A percentile compares a stretch with the other conserved stretches of the same genome.
phyloP scores from a whole-genome alignment of 805 yeast species.

The Nematodospora valgi region DNA sequence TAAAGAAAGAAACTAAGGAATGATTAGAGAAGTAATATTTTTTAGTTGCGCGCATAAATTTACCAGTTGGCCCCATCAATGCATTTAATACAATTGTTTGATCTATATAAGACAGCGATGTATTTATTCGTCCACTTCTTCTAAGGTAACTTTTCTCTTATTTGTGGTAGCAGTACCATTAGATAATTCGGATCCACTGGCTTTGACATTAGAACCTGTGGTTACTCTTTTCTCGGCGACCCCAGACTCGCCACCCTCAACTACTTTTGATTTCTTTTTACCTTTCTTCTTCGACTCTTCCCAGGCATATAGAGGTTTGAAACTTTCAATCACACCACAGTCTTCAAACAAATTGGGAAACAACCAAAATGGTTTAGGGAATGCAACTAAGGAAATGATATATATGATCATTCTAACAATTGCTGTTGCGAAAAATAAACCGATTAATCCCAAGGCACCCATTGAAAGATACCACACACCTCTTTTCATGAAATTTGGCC shows the following conservation, averaged over 20 bases:
- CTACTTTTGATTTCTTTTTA: slow-evolving; percentile 15
- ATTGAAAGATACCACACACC: slow-evolving; percentile 91
- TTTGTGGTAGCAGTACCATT: slow-evolving; percentile 14
- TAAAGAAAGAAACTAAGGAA: not conserved
- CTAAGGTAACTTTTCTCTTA: slow-evolving; percentile 36
- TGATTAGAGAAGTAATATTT: not conserved
- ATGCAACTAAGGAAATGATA: slow-evolving; percentile 51
- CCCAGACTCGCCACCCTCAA: slow-evolving; percentile 7
- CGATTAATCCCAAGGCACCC: slow-evolving; percentile 69
- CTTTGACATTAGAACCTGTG: slow-evolving; percentile 5
- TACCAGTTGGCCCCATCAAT: too few relatives aligned
- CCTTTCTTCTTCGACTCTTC: slow-evolving; percentile 44
- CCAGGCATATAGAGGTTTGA: slow-evolving; percentile 86
- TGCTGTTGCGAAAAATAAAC: slow-evolving; percentile 72
- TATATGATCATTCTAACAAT: slow-evolving; percentile 74
- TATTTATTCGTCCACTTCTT: slow-evolving; percentile 33
- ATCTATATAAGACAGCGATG: not conserved
- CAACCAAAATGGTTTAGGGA: slow-evolving; percentile 84
- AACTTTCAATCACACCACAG: slow-evolving; percentile 90
- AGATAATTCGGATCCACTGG: slow-evolving; percentile 13
- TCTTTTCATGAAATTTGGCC: slow-evolving; percentile 87
- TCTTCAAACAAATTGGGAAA: slow-evolving; percentile 96
- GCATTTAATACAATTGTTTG: too few relatives aligned
- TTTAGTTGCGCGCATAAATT: too few relatives aligned
- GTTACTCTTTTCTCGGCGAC: slow-evolving; percentile 1